These are phyloP conservation scores for Pleurotus ostreatus DNA, from an alignment of 768 basidiomycete genomes.

Conservation along the genomic window DNA sequence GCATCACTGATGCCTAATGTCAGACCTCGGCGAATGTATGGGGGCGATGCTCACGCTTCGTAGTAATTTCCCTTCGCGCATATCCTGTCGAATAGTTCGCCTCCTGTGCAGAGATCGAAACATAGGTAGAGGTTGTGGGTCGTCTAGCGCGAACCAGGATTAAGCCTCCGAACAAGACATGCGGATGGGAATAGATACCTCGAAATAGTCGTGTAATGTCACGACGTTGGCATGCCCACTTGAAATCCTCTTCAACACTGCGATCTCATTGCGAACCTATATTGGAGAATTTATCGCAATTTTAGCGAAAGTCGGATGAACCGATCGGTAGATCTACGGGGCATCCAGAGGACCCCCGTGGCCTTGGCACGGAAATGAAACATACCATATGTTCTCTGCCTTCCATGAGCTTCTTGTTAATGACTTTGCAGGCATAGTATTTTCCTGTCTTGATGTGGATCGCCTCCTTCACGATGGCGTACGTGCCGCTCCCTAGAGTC, in stretches of 20 bases:
- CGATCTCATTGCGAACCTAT: slow-evolving; percentile 95
- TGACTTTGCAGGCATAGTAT: slow-evolving; percentile 99
- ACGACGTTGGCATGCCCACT: slow-evolving; percentile 90
- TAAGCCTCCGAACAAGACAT: neutral
- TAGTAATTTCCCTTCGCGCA: slow-evolving; percentile 97
- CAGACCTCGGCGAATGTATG: slow-evolving; percentile 1
- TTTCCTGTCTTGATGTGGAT: slow-evolving; percentile 88
- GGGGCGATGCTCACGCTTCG: slow-evolving; percentile 61
- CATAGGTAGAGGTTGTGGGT: slow-evolving; percentile 90
- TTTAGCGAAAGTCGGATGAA: neutral
- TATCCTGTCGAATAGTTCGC: slow-evolving; percentile 98
- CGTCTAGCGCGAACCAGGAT: slow-evolving; percentile 43
- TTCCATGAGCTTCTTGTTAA: slow-evolving; percentile 99
- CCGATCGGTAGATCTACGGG: neutral
- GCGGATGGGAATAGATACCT: slow-evolving; percentile 38
- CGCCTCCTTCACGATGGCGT: slow-evolving; percentile 93
- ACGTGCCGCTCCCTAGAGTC: slow-evolving; percentile 88
- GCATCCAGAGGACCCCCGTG: neutral
- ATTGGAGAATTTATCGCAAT: neutral
- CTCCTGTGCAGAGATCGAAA: slow-evolving; percentile 95
- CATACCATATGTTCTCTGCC: slow-evolving; percentile 96
- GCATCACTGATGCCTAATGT: slow-evolving; percentile 61
- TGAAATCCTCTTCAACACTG: slow-evolving; percentile 90
- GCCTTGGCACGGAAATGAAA: slow-evolving; percentile 8
- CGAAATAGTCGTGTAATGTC: slow-evolving; percentile 94